phyloP scores from a whole-genome alignment of 2,329 filamentous ascomycete species.

The Gnomoniopsis sp. region DNA sequence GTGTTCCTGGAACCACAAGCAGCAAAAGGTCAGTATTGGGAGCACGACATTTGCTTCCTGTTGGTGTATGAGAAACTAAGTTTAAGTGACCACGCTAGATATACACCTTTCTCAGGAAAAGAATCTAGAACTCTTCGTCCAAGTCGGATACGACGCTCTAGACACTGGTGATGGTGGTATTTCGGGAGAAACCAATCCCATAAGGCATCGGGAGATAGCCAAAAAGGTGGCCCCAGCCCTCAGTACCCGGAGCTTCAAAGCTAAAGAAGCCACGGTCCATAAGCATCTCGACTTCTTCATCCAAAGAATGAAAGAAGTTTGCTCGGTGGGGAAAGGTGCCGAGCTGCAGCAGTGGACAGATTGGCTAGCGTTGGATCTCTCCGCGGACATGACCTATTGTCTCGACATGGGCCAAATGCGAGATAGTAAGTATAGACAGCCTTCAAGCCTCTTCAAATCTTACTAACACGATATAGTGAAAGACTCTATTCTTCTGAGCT shows the following conservation, averaged over 20 bases:
- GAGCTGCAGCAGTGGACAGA: slow-evolving; percentile 15
- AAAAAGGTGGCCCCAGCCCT: slow-evolving; percentile 18
- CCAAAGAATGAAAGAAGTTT: slow-evolving; percentile 3
- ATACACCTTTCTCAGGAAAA: slow-evolving; percentile 13
- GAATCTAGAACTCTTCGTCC: slow-evolving; percentile 13
- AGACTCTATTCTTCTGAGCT: not conserved
- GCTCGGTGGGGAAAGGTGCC: not conserved
- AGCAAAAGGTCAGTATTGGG: not conserved
- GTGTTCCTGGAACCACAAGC: not conserved
- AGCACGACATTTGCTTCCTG: not conserved
- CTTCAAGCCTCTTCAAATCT: not conserved
- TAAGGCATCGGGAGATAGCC: slow-evolving; percentile 11
- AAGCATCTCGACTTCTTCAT: slow-evolving; percentile 17
- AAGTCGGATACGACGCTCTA: slow-evolving; percentile 6
- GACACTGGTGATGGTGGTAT: slow-evolving; percentile 13
- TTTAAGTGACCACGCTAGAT: not conserved
- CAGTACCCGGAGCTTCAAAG: slow-evolving; percentile 9
- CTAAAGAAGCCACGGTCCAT: slow-evolving; percentile 9
- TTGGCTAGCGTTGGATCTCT: slow-evolving; percentile 19
- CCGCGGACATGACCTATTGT: slow-evolving; percentile 14
- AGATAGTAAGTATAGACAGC: not conserved
- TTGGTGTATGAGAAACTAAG: not conserved
- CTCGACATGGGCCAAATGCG: slow-evolving; percentile 10
- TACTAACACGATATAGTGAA: not conserved
- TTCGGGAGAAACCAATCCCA: slow-evolving; percentile 7